phyloP scores from a whole-genome alignment of 805 yeast species.

The Lipomyces orientalis region DNA sequence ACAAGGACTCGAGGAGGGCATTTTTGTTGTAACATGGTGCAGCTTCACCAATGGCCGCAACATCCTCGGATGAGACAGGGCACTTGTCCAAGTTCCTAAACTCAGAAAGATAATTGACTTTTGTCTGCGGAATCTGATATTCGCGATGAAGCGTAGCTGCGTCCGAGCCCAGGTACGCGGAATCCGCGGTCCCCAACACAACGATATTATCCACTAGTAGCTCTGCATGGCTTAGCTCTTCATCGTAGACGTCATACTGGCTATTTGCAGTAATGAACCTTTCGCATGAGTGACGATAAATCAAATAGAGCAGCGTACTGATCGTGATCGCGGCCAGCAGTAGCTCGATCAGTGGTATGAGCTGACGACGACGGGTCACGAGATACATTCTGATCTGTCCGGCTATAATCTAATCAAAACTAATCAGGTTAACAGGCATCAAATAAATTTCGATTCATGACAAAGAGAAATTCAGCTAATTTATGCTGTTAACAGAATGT shows the following conservation, averaged over 20 bases:
- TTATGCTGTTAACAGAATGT: background rate
- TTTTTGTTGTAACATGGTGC: conserved; percentile 16
- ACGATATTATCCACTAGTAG: too few species aligned
- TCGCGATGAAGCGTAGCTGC: background rate
- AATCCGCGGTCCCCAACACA: background rate
- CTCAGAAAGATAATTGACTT: conserved; percentile 4
- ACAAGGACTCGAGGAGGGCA: conserved; percentile 21
- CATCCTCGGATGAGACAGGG: conserved; percentile 10
- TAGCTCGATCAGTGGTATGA: background rate
- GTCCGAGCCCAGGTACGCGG: background rate
- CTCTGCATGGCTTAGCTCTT: background rate
- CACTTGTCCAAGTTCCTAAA: conserved; percentile 12
- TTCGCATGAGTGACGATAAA: background rate
- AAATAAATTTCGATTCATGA: background rate
- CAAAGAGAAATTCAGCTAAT: background rate
- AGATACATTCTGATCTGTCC: background rate
- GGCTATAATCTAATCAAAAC: background rate
- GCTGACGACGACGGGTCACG: background rate
- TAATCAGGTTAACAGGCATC: background rate
- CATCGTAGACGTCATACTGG: background rate
- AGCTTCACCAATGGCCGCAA: background rate
- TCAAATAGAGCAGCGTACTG: background rate
- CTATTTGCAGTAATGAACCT: background rate
- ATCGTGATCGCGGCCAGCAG: background rate
- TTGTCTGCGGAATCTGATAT: conserved; percentile 7